Evolutionary conservation across 2,329 filamentous ascomycete genomes (phyloP).

Genomic region (Fusarium odoratissimum): DNA sequence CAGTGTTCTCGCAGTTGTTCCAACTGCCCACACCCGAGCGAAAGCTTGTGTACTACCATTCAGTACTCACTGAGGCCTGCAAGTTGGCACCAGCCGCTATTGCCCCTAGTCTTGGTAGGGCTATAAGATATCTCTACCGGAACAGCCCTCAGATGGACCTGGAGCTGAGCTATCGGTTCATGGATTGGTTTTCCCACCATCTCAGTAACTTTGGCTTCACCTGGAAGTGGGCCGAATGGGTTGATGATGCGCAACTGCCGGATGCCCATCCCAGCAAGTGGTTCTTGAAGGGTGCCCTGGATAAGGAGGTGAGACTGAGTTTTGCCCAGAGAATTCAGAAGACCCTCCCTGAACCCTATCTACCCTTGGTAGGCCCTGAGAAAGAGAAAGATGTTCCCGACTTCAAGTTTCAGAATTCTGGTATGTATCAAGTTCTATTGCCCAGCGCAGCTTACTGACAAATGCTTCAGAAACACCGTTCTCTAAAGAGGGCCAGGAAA

Average conservation of each 20-base stretch:
- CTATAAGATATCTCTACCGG: conserved; percentile 91
- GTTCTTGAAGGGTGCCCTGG: conserved; percentile 89
- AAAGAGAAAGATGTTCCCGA: conserved; percentile 97
- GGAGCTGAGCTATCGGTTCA: conserved; percentile 85
- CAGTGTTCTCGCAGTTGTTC: conserved; percentile 94
- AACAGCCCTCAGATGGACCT: conserved; percentile 86
- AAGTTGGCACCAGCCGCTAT: conserved; percentile 97
- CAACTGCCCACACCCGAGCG: conserved; percentile 88
- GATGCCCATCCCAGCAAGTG: conserved; percentile 88
- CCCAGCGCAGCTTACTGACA: not conserved
- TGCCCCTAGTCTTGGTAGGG: conserved; percentile 90
- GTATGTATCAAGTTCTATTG: conserved; percentile 59
- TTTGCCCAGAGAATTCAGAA: conserved; percentile 97
- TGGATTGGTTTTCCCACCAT: conserved; percentile 98
- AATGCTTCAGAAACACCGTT: conserved; percentile 77
- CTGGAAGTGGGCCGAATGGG: conserved; percentile 99
- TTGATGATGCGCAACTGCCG: conserved; percentile 83
- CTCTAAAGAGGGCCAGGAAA: conserved; percentile 82
- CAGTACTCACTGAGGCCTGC: conserved; percentile 92
- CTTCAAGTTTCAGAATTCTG: conserved; percentile 86
- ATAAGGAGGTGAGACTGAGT: conserved; percentile 96
- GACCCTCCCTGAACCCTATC: conserved; percentile 87
- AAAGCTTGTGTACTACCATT: conserved; percentile 97
- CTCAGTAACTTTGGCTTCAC: conserved; percentile 99
- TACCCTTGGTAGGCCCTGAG: conserved; percentile 81